phyloP scores from a whole-genome alignment of 176 grass and related monocot genomes.

The Oryza punctata region DNA sequence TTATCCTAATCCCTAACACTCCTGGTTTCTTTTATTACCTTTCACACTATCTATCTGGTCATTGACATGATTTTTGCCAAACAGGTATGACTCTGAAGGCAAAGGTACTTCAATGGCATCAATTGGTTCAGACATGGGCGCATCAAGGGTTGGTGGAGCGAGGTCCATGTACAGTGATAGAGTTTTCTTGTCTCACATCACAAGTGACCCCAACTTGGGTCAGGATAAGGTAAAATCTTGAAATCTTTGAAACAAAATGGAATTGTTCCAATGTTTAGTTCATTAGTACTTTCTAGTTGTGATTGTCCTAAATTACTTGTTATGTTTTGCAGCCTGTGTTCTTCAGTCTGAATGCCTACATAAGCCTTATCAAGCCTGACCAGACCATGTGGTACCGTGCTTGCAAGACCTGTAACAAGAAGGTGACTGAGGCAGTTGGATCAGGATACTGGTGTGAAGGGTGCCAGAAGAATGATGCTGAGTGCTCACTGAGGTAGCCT shows the following conservation, averaged over 20 bases:
- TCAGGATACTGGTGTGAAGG: slow-evolving; percentile 91
- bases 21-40: not conserved
- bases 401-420: slow-evolving; percentile 95
- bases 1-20: not conserved
- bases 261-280: not conserved
- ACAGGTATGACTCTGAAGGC: slow-evolving; percentile 92
- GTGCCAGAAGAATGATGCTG: slow-evolving; percentile 76
- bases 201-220: slow-evolving; percentile 70
- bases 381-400: slow-evolving; percentile 97
- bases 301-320: not conserved
- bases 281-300: not conserved
- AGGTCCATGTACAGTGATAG: slow-evolving; percentile 91
- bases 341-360: slow-evolving; percentile 71
- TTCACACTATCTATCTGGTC: not conserved
- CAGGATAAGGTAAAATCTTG: slow-evolving; percentile 68
- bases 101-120: slow-evolving; percentile 66
- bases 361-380: slow-evolving; percentile 87
- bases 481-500: slow-evolving; percentile 76
- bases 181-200: slow-evolving; percentile 82
- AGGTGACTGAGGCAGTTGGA: slow-evolving; percentile 73
- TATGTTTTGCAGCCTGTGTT: slow-evolving; percentile 61
- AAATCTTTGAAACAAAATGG: not conserved
- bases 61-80: slow-evolving; percentile 17
- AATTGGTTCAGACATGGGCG: slow-evolving; percentile 64
- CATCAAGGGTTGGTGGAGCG: slow-evolving; percentile 46